Evolutionary conservation across 495 filamentous ascomycete genomes (phyloP).

Genomic region (Penicillium fimorum): DNA sequence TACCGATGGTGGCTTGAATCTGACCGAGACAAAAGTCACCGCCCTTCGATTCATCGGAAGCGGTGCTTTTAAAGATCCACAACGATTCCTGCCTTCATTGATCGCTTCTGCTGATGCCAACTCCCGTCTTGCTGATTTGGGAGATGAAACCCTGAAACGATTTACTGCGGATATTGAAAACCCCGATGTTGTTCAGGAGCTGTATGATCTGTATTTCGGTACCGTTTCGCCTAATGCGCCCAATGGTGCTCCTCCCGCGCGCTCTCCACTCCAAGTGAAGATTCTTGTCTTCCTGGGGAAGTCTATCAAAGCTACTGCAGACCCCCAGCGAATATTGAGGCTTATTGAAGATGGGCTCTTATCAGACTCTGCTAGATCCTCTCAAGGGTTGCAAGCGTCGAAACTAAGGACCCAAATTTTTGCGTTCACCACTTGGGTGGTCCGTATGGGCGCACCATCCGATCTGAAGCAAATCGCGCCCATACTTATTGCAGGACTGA

Average conservation of each 20-base stretch:
- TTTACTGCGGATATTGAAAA: constrained; percentile 68
- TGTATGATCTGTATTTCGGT: constrained; percentile 72
- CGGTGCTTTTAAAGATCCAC: constrained; percentile 75
- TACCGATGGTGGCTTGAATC: constrained; percentile 59
- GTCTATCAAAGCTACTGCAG: constrained; percentile 64
- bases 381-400: constrained; percentile 64
- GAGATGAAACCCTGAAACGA: constrained; percentile 82
- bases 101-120: constrained; percentile 80
- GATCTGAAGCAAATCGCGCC: constrained; percentile 63
- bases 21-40: constrained; percentile 62
- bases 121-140: constrained; percentile 73
- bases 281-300: constrained; percentile 74
- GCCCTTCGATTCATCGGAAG: constrained; percentile 72
- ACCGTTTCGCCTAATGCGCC: constrained; percentile 21
- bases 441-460: constrained; percentile 63
- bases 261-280: constrained; percentile 69
- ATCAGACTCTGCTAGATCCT: constrained; percentile 44
- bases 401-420: constrained; percentile 84
- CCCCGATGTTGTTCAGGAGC: constrained; percentile 52
- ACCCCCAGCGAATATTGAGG: constrained; percentile 60
- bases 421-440: constrained; percentile 83
- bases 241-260: constrained; percentile 52
- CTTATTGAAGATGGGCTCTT: constrained; percentile 68
- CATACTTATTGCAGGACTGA: constrained; percentile 67
- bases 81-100: constrained; percentile 79